phyloP scores from a whole-genome alignment of 352 stramenopile genomes.

The Phytophthora pseudosyringae region DNA sequence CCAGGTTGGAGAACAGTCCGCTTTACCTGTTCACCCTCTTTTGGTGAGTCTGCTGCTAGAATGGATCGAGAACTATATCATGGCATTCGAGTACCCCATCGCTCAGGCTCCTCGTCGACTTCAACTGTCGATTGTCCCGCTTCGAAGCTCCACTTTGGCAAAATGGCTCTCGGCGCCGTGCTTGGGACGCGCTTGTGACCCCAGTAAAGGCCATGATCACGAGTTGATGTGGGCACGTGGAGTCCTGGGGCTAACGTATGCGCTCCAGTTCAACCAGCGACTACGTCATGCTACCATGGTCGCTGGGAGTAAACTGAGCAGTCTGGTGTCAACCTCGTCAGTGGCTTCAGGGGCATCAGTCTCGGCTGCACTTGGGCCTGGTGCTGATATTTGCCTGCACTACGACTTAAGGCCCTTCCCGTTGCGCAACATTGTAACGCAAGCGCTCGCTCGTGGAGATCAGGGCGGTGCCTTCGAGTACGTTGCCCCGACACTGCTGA shows the following conservation, averaged over 20 bases:
- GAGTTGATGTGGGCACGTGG: conserved; percentile 45
- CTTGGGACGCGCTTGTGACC: conserved; percentile 19
- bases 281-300: conserved; percentile 61
- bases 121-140: conserved; percentile 69
- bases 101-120: conserved; percentile 53
- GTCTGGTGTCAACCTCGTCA: conserved; percentile 39
- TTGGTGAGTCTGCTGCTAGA: conserved; percentile 62
- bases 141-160: conserved; percentile 42
- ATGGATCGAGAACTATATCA: conserved; percentile 80
- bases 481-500: conserved; percentile 51
- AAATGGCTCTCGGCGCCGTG: conserved; percentile 48
- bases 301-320: conserved; percentile 59
- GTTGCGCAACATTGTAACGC: conserved; percentile 52
- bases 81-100: conserved; percentile 80
- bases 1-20: conserved; percentile 47
- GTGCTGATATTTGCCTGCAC: conserved; percentile 55
- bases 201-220: conserved; percentile 20
- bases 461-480: conserved; percentile 58
- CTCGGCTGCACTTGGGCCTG: conserved; percentile 35
- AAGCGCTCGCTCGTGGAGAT: conserved; percentile 41
- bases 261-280: conserved; percentile 73
- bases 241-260: conserved; percentile 58
- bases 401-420: conserved; percentile 58
- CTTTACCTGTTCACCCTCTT: conserved; percentile 61
- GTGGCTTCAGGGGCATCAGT: conserved; percentile 30